Percentiles rank a stretch among this genome's conserved stretches.
These are phyloP conservation scores for Neodidymelliopsis sp. DNA, from an alignment of 2,329 filamentous ascomycete genomes.

Conservation along the genomic window DNA sequence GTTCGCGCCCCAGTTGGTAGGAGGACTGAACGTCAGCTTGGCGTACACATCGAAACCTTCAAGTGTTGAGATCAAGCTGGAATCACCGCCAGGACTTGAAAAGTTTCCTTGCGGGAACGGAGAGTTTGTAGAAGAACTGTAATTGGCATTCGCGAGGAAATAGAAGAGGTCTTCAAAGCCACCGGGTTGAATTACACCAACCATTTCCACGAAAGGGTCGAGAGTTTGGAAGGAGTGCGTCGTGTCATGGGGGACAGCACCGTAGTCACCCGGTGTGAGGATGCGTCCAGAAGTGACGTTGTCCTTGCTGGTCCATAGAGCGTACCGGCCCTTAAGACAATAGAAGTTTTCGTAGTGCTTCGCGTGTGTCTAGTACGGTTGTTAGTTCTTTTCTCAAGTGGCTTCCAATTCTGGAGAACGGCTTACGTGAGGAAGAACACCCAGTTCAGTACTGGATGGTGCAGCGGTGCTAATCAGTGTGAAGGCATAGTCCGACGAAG, in stretches of 20 bases:
- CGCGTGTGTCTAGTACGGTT: slow-evolving; percentile 41
- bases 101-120: slow-evolving; percentile 46
- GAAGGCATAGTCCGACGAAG: slow-evolving; percentile 56
- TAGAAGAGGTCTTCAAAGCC: slow-evolving; percentile 60
- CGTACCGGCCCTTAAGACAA: slow-evolving; percentile 54
- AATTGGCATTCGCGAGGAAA: slow-evolving; percentile 47
- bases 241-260: slow-evolving; percentile 55
- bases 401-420: too few species aligned
- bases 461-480: slow-evolving; percentile 56
- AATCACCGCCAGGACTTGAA: slow-evolving; percentile 38
- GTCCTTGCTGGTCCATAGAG: slow-evolving; percentile 55
- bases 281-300: slow-evolving; percentile 46
- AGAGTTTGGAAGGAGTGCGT: slow-evolving; percentile 59
- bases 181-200: slow-evolving; percentile 56
- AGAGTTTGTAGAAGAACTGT: slow-evolving; percentile 44
- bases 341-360: slow-evolving; percentile 59
- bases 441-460: slow-evolving; percentile 47
- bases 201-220: slow-evolving; percentile 58
- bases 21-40: slow-evolving; percentile 51
- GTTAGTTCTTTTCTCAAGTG: background rate
- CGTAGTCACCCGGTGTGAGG: slow-evolving; percentile 56
- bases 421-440: slow-evolving; percentile 52
- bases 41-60: slow-evolving; percentile 55
- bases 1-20: slow-evolving; percentile 51
- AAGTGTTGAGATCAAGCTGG: slow-evolving; percentile 45